Base-by-base conservation (phyloP, 805 yeast genomes). In the Cyberlindnera nakhonratchasimensis region DNA sequence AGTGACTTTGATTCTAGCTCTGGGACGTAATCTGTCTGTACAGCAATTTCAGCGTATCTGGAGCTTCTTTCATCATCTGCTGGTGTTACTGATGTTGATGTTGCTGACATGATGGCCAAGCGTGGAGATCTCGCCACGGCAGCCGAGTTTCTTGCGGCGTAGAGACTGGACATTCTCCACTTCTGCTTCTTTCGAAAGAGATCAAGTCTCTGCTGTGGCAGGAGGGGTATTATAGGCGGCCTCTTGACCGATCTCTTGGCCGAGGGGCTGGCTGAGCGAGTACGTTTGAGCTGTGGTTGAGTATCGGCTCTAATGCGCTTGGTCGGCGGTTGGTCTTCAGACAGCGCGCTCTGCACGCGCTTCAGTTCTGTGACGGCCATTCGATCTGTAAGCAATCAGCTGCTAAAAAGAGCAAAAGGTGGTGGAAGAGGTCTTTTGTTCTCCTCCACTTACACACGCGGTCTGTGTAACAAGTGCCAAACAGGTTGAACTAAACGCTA, bases 201-300 rank as follows among this genome's bases (percentile, higher is more conserved):
- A 19, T 46, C 53, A n/a, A 58, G 51, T 20, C 62, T 39, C 33
- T 58, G 60, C 2, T 48, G 35, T 6, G 62, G 61, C 20, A 50
- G 43, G 2, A 58, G 34, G 3, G 53, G 55, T 43, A 58, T 53
- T 34, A 56, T 46, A 8, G 60, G 59, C 5, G 39, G 78, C 63
- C 64, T 75, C 39, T 34, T 38, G 5, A 18, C 30, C 4, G 14
- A 13, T 3, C 12, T 13, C 16, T 39, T 37, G 9, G 24, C 25
- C 17, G 42, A 29, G 14, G 39, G 45, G 17, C 45, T 40, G 14
- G 30, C 22, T 3, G 42, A 29, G 17, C 48, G 39, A 7, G 31
- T 26, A 5, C 48, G 37, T 21, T 40, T 45, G 20, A 35, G 19
- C 16, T 28, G 22, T 25, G 36, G 33, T 12, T 35, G 40, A 6